Evolutionary conservation across 2,329 filamentous ascomycete genomes (phyloP), one percentile per base, ranked within the genome.

Genomic region (Thyridium curvatum): DNA sequence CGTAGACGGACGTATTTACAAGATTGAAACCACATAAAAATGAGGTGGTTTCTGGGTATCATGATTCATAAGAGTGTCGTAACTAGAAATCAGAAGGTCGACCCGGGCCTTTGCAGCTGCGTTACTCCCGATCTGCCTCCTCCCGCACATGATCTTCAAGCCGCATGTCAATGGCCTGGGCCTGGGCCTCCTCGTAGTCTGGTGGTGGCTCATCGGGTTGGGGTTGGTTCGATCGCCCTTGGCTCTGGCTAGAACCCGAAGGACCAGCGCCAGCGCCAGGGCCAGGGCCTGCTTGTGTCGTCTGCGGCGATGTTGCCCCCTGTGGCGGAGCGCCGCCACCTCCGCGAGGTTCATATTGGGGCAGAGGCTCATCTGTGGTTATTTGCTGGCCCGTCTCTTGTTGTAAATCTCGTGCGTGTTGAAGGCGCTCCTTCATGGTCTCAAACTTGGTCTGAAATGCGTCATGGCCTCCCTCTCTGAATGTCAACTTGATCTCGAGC

Each of bases 391-490:
- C 82, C 46, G 73, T 79, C 52, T 85, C 83, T 40, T 82, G 65
- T 26, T 82, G 82, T 42, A 85, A 74, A 40, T 93, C 86, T 30
- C 89, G 78, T 8, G 82, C 87, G 52, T 96, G 87, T 47, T 84
- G 76, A 40, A 95, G 66, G 7, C 88, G 77, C 55, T 94, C 90
- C 56, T 87, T 89, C 47, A 96, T 80, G 40, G 84, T 74, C 52
- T 94, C 87, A 54, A 90, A 95, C 38, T 78, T 78, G 37, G 79
- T 77, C 52, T 90, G 83, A 55, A 94, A 97, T 50, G 95, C 89
- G 59, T 85, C 93, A 42, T 90, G 90, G n/a, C 91, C 91, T 32
- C 91, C 91, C 46, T 97, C 90, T 56, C 89, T 90, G 69, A 97
- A 97, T 16, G 83, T 89, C 52, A 96, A 74, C 58, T 86, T 89